Evolutionary conservation across 495 filamentous ascomycete genomes (phyloP).

Genomic region (Delitschia confertaspora): DNA sequence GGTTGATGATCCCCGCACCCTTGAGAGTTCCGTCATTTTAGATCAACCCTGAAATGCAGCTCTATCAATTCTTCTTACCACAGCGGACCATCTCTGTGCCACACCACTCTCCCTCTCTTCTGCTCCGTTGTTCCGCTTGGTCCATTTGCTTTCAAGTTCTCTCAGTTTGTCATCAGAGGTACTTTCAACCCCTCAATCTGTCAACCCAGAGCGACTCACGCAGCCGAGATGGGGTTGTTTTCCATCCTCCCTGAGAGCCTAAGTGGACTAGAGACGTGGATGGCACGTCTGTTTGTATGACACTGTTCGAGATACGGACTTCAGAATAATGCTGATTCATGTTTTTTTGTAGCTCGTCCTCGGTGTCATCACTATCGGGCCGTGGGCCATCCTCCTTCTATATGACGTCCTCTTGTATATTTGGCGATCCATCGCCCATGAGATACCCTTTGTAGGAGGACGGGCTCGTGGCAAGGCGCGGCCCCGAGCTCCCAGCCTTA

Average conservation of each 20-base stretch:
- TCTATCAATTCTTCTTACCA: too few relatives aligned
- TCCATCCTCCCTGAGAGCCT: slow-evolving; percentile 54
- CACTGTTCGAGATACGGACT: not conserved
- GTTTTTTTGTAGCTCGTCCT: slow-evolving; percentile 48
- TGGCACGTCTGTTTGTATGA: slow-evolving; percentile 54
- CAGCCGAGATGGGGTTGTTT: slow-evolving; percentile 49
- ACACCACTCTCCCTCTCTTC: too few relatives aligned
- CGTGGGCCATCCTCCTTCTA: slow-evolving; percentile 55
- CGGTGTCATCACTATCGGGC: slow-evolving; percentile 53
- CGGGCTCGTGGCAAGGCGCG: slow-evolving; percentile 52
- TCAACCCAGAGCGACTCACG: too few relatives aligned
- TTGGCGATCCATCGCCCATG: slow-evolving; percentile 49
- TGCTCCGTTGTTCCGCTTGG: too few relatives aligned
- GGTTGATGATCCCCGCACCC: too few relatives aligned
- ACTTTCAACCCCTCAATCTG: too few relatives aligned
- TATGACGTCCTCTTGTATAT: slow-evolving; percentile 62
- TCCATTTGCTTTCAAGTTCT: too few relatives aligned
- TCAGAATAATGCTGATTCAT: slow-evolving; percentile 2
- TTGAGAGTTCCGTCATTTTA: too few relatives aligned
- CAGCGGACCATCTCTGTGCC: too few relatives aligned
- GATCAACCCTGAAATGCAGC: too few relatives aligned
- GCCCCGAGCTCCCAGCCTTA: slow-evolving; percentile 56
- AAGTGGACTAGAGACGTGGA: slow-evolving; percentile 54
- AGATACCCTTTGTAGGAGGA: slow-evolving; percentile 55
- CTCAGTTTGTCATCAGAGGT: too few relatives aligned